Conservation (phyloP, 2,329 filamentous ascomycete species). For the Diplodia sapinea region DNA sequence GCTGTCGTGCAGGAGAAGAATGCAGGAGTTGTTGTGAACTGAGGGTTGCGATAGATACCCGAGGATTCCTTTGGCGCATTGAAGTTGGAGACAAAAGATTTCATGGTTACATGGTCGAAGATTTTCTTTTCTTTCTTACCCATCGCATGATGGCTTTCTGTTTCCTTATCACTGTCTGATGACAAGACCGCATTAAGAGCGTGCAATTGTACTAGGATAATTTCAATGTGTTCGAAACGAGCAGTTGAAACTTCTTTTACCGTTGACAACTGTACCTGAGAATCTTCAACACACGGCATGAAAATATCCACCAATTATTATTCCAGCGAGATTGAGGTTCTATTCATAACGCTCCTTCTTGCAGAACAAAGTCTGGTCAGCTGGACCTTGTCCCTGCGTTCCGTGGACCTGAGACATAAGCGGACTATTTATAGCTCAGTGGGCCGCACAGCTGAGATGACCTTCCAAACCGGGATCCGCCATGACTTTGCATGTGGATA, state of each 20-base stretch:
- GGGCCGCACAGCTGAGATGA: not conserved
- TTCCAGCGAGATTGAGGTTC: not conserved
- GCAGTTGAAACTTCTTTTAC: not conserved
- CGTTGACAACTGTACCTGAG: no score
- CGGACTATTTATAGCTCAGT: not conserved
- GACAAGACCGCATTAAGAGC: not conserved
- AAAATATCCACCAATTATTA: not conserved
- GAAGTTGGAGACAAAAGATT: not conserved
- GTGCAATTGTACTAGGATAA: not conserved
- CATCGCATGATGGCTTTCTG: not conserved
- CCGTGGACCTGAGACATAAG: not conserved
- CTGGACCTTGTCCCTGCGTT: not conserved
- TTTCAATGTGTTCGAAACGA: not conserved
- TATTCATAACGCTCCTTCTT: not conserved
- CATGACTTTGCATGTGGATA: no score
- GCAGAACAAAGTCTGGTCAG: not conserved
- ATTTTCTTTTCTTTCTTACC: not conserved
- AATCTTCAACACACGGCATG: no score
- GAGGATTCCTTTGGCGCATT: no score
- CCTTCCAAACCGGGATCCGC: no score
- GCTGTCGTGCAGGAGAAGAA: not conserved
- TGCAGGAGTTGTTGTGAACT: not conserved
- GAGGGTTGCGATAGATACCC: not conserved
- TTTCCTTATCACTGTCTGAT: not conserved
- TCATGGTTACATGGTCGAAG: no score